A percentile compares a stretch with the other conserved stretches of the same genome.
Conservation (phyloP, 2,329 filamentous ascomycete genomes). For the Sarocladiaceae sp. region DNA sequence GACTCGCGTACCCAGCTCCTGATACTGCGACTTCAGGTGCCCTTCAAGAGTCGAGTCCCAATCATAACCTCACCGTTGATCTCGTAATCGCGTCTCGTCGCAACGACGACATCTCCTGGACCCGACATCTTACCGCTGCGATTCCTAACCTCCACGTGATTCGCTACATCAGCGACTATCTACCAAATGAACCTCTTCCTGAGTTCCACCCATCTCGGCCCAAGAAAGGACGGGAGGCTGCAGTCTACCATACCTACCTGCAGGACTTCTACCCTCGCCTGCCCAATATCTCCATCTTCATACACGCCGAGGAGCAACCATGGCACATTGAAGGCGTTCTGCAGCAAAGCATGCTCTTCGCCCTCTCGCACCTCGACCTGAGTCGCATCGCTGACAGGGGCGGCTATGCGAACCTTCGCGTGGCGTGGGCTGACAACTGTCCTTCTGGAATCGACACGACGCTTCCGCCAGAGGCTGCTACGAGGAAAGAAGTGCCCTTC, state of each 20-base stretch:
- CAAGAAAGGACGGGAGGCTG: conserved; percentile 57
- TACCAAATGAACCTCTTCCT: conserved; percentile 29
- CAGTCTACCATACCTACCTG: conserved; percentile 56
- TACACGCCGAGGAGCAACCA: conserved; percentile 48
- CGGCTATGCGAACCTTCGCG: conserved; percentile 47
- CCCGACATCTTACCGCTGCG: conserved; percentile 14
- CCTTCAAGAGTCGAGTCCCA: not conserved
- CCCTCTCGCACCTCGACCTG: conserved; percentile 26
- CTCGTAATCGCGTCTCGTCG: conserved; percentile 22
- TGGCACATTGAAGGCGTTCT: conserved; percentile 30
- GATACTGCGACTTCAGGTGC: not conserved
- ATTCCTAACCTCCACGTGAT: conserved; percentile 28
- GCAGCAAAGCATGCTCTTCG: conserved; percentile 25
- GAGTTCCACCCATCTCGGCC: conserved; percentile 39
- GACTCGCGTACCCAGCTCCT: not conserved
- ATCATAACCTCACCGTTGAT: conserved; percentile 20
- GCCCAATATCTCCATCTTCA: conserved; percentile 53
- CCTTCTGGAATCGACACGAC: conserved; percentile 43
- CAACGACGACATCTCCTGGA: conserved; percentile 25
- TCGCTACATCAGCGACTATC: conserved; percentile 42
- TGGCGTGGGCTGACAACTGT: conserved; percentile 48
- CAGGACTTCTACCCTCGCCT: conserved; percentile 55
- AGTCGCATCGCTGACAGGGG: conserved; percentile 36
- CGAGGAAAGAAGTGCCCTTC: conserved; percentile 23
- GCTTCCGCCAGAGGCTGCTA: conserved; percentile 14